phyloP scores from a whole-genome alignment of 1,139 yeast species.

The Zygoascus meyerae region DNA sequence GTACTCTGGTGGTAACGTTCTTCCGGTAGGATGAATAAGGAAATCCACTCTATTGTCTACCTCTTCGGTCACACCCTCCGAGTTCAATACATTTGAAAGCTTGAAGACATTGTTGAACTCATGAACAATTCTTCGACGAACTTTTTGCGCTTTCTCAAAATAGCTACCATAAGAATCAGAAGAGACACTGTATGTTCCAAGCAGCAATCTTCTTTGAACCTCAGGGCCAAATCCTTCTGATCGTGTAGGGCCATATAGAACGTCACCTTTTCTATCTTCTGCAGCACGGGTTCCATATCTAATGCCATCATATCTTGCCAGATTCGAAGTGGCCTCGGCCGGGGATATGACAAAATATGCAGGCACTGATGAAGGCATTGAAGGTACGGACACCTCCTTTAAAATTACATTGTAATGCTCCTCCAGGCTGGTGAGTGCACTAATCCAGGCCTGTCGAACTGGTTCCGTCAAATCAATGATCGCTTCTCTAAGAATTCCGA shows the following conservation, averaged over 20 bases:
- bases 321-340: conserved; percentile 90
- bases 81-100: conserved; percentile 39
- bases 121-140: conserved; percentile 53
- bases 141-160: conserved; percentile 65
- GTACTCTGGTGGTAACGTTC: conserved; percentile 52
- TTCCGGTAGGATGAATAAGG: conserved; percentile 66
- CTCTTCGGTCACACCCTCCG: conserved; percentile 2
- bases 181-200: conserved; percentile 83
- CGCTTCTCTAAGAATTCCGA: conserved; percentile 73
- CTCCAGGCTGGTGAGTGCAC: conserved; percentile 39
- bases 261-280: conserved; percentile 33
- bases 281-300: conserved; percentile 63
- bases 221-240: conserved; percentile 66
- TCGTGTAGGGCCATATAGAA: conserved; percentile 54
- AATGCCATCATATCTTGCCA: conserved; percentile 85
- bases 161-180: conserved; percentile 73
- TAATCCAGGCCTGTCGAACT: conserved; percentile 45
- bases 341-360: conserved; percentile 84
- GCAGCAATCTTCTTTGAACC: conserved; percentile 71
- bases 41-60: conserved; percentile 49
- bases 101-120: conserved; percentile 65
- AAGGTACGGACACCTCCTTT: conserved; percentile 61
- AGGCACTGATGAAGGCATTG: conserved; percentile 62
- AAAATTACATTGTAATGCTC: conserved; percentile 52
- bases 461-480: conserved; percentile 49